Evolutionary conservation across 805 yeast species (phyloP).

Genomic region (Starmerella sirachaensis): DNA sequence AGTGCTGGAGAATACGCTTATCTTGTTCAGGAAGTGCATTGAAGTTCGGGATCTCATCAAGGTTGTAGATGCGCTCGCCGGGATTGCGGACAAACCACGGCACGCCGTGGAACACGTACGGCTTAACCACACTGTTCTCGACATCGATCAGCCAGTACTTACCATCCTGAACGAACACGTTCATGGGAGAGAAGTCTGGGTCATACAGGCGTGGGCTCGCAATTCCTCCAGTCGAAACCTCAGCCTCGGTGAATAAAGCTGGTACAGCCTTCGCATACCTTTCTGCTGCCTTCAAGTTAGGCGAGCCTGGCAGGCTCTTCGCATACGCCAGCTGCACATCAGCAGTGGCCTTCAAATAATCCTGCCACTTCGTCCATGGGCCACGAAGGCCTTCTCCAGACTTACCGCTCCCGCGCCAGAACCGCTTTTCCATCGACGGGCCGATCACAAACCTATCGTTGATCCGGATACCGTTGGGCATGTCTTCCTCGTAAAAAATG

Average conservation of each 20-base stretch:
- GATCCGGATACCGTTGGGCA: constrained; percentile 26
- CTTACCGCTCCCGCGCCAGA: constrained; percentile 45
- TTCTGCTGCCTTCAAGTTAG: constrained; percentile 43
- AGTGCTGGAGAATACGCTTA: constrained; percentile 69
- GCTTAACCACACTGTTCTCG: constrained; percentile 70
- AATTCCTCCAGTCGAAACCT: constrained; percentile 43
- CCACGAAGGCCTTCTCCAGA: constrained; percentile 47
- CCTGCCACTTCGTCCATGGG: constrained; percentile 65
- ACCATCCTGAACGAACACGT: constrained; percentile 41
- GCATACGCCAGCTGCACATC: constrained; percentile 53
- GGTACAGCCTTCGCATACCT: constrained; percentile 47
- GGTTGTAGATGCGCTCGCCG: constrained; percentile 76
- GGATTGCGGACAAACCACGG: constrained; percentile 79
- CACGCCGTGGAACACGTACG: constrained; percentile 62
- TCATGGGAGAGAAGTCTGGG: constrained; percentile 88
- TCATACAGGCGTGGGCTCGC: constrained; percentile 60
- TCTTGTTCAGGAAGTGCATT: constrained; percentile 57
- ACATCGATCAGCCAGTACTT: constrained; percentile 57
- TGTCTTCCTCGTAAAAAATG: constrained; percentile 62
- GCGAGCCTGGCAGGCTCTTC: constrained; percentile 39
- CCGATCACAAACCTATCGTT: constrained; percentile 50
- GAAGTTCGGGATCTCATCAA: constrained; percentile 63
- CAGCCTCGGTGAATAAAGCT: constrained; percentile 39
- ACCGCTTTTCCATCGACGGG: constrained; percentile 69
- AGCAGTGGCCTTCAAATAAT: constrained; percentile 54